Percentiles rank a stretch among this genome's conserved stretches.
Evolutionary conservation across 805 yeast species (phyloP).

Genomic region (Candida golubevii): DNA sequence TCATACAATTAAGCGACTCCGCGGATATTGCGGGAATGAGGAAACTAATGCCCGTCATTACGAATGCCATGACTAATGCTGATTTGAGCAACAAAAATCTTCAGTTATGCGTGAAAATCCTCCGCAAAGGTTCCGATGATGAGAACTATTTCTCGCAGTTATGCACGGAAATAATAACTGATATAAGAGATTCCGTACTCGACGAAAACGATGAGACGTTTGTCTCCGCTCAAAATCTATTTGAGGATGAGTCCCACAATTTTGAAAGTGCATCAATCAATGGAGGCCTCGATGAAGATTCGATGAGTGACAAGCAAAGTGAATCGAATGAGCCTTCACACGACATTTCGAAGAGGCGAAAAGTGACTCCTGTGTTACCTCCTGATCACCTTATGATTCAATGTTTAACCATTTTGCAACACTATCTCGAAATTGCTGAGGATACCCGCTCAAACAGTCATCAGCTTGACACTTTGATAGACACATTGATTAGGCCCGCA

Average conservation of each 20-base stretch:
- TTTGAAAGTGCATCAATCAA: slow-evolving; percentile 18
- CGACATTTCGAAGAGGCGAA: slow-evolving; percentile 27
- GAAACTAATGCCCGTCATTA: slow-evolving; percentile 51
- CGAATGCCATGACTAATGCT: slow-evolving; percentile 53
- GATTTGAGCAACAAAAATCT: slow-evolving; percentile 51
- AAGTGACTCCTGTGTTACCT: slow-evolving; percentile 37
- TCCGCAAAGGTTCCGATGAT: slow-evolving; percentile 66
- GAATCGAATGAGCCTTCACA: slow-evolving; percentile 28
- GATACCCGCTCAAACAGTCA: slow-evolving; percentile 62
- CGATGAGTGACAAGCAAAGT: slow-evolving; percentile 18
- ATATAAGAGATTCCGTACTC: slow-evolving; percentile 64
- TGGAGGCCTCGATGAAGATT: slow-evolving; percentile 24
- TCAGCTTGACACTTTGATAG: slow-evolving; percentile 63
- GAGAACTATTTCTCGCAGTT: slow-evolving; percentile 83
- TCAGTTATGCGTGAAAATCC: slow-evolving; percentile 56
- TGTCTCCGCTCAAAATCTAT: slow-evolving; percentile 23
- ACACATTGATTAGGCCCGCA: slow-evolving; percentile 76
- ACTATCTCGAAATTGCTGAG: slow-evolving; percentile 62
- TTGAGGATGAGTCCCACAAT: slow-evolving; percentile 14
- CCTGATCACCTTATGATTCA: slow-evolving; percentile 50
- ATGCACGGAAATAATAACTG: slow-evolving; percentile 81
- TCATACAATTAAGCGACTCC: slow-evolving; percentile 72
- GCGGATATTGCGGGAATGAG: slow-evolving; percentile 90
- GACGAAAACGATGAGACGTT: slow-evolving; percentile 35
- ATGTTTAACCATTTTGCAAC: slow-evolving; percentile 64